Evolutionary conservation across 345 rosid species (phyloP).

Genomic region (Eucalyptus sp.): DNA sequence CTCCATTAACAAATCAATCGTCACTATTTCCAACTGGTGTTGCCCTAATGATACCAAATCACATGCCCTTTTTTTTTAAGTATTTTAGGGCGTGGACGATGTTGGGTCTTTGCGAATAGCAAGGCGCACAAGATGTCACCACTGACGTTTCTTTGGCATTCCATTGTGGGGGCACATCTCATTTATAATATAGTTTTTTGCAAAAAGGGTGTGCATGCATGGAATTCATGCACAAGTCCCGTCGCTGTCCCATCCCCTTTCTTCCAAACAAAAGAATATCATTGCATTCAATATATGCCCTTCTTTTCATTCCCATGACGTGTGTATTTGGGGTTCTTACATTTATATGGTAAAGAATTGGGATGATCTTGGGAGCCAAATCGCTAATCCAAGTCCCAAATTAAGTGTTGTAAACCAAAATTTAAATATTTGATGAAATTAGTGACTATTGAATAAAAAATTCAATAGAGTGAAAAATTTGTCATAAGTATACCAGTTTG

Average conservation of each 20-base stretch:
- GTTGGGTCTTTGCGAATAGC: background rate
- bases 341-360: background rate
- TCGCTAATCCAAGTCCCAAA: background rate
- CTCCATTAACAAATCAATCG: background rate
- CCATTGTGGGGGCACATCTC: background rate
- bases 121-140: background rate
- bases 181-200: background rate
- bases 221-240: background rate
- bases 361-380: background rate
- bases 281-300: background rate
- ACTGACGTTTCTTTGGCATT: background rate
- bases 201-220: background rate
- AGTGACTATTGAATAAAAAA: background rate
- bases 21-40: background rate
- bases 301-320: background rate
- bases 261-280: background rate
- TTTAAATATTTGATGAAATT: background rate
- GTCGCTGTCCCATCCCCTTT: background rate
- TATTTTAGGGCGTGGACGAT: background rate
- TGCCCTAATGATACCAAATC: background rate
- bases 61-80: background rate
- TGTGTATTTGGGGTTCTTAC: background rate
- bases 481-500: no score
- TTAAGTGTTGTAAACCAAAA: background rate
- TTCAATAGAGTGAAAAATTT: background rate